These are phyloP conservation scores for Colletotrichum lentis DNA, from an alignment of 2,329 filamentous ascomycete genomes.

Conservation along the genomic window DNA sequence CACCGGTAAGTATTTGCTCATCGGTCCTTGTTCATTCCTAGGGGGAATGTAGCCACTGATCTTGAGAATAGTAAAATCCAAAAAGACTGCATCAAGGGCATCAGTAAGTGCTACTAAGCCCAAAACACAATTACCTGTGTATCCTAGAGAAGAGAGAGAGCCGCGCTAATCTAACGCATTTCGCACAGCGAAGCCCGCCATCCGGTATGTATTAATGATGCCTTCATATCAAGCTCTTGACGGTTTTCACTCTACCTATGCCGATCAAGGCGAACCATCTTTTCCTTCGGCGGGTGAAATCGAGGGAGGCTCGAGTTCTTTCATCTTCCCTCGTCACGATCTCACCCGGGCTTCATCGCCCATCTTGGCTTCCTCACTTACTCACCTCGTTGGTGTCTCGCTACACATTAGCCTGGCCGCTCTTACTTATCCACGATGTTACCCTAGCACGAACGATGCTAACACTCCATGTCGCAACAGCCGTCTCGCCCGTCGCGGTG, in stretches of 20 bases:
- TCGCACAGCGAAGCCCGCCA: conserved; percentile 60
- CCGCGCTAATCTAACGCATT: conserved; percentile 16
- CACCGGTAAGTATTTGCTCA: conserved; percentile 40
- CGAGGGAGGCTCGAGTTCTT: background rate
- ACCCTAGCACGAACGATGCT: background rate
- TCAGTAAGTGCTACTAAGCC: conserved; percentile 52
- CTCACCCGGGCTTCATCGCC: background rate
- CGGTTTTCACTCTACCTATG: conserved; percentile 16
- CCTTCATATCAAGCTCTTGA: conserved; percentile 17
- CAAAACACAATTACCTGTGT: conserved; percentile 35
- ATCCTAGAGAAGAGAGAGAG: conserved; percentile 3
- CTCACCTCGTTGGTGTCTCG: background rate
- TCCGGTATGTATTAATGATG: conserved; percentile 53
- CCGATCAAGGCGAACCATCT: background rate
- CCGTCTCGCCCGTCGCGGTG: conserved; percentile 77
- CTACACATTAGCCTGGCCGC: background rate
- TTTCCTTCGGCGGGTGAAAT: too few relatives aligned
- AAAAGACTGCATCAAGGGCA: conserved; percentile 57
- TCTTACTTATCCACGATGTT: background rate
- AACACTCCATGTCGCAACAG: conserved; percentile 47
- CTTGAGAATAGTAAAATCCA: conserved; percentile 54
- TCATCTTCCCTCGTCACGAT: background rate
- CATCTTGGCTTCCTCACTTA: background rate
- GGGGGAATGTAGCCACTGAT: background rate
- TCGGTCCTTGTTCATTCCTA: background rate